These are phyloP conservation scores for Microbotryum saponariae DNA, from an alignment of 1,284 basidiomycete genomes.

Conservation along the genomic window DNA sequence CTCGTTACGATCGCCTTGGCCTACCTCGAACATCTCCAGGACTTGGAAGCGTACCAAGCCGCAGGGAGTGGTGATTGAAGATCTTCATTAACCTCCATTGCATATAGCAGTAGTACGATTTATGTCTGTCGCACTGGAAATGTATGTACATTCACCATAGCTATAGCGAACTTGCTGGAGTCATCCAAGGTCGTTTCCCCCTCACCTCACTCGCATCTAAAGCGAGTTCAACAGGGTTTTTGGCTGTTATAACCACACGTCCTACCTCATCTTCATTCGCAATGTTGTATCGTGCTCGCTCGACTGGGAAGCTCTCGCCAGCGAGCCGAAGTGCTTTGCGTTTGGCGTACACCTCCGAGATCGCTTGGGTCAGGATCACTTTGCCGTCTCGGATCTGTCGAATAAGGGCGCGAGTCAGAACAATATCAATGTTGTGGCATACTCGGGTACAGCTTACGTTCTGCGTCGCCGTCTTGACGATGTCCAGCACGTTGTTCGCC, in stretches of 20 bases:
- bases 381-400: slow-evolving; percentile 18
- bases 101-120: too few relatives aligned
- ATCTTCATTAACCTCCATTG: too few relatives aligned
- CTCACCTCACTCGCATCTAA: too few relatives aligned
- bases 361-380: slow-evolving; percentile 14
- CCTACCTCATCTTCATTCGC: not conserved
- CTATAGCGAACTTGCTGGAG: too few relatives aligned
- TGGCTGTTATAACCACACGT: too few relatives aligned
- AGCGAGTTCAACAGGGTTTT: too few relatives aligned
- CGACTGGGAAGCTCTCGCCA: not conserved
- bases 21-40: slow-evolving; percentile 2
- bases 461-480: slow-evolving; percentile 18
- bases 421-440: too few relatives aligned
- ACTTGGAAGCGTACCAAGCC: not conserved
- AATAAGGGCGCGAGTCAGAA: not conserved
- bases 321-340: slow-evolving; percentile 13
- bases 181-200: too few relatives aligned
- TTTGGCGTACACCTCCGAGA: slow-evolving; percentile 24
- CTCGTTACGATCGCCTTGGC: not conserved
- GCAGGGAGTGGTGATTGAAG: not conserved
- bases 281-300: not conserved
- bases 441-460: slow-evolving; percentile 2
- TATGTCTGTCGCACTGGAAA: too few relatives aligned
- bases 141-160: too few relatives aligned
- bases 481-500: slow-evolving; percentile 24